These are phyloP conservation scores for Limonium bicolor DNA, from an alignment of 148 eudicot species.

Conservation along the genomic window DNA sequence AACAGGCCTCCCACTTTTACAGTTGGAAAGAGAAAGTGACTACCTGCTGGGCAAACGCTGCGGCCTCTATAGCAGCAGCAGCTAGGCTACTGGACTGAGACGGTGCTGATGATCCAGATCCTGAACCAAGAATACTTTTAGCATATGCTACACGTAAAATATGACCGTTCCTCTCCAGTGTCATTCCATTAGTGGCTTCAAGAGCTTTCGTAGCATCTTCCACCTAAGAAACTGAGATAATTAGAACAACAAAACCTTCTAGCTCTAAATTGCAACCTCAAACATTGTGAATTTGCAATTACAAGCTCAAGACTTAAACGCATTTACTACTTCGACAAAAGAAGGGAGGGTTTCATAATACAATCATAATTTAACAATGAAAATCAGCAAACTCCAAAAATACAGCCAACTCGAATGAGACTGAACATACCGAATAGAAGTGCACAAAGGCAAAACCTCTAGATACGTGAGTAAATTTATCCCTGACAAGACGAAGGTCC, in stretches of 20 bases:
- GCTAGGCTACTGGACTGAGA: constrained; percentile 95
- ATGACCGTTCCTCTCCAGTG: constrained; percentile 89
- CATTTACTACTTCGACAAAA: too few species aligned
- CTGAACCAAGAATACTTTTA: constrained; percentile 87
- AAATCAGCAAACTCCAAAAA: too few species aligned
- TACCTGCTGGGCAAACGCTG: constrained; percentile 96
- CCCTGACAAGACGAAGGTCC: constrained; percentile 98
- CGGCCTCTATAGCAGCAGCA: constrained; percentile 99
- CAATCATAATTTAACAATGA: too few species aligned
- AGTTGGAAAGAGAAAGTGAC: not conserved
- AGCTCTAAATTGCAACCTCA: too few species aligned
- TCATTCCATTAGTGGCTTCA: constrained; percentile 78
- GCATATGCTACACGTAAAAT: constrained; percentile 93
- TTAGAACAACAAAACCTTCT: not conserved
- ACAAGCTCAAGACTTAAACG: too few species aligned
- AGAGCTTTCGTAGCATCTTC: constrained; percentile 95
- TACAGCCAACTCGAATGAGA: not conserved
- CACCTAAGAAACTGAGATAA: constrained; percentile 30
- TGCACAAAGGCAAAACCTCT: constrained; percentile 94
- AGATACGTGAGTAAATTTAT: constrained; percentile 94
- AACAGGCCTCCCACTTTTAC: too few species aligned
- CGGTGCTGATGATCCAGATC: constrained; percentile 49
- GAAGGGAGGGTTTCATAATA: too few species aligned
- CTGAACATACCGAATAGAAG: constrained; percentile 55
- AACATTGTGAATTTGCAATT: too few species aligned